phyloP scores from a whole-genome alignment of 139 green algal genomes.

The Haematococcus lacustris region DNA sequence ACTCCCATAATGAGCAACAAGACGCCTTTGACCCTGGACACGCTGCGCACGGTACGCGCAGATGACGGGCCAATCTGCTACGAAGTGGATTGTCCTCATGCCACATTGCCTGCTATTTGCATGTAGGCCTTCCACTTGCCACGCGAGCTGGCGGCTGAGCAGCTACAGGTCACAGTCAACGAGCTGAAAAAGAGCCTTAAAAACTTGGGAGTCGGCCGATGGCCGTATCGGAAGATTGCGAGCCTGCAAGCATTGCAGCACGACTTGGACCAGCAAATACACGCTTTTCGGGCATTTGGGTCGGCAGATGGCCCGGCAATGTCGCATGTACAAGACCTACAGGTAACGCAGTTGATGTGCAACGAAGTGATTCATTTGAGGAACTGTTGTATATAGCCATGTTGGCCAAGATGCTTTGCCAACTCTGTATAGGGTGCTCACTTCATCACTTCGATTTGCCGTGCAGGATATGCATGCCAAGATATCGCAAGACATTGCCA shows the following conservation, averaged over 20 bases:
- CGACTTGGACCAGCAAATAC: conserved; percentile 1
- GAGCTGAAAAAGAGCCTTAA: conserved; percentile 7
- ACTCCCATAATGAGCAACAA: neutral
- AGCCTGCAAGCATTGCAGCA: conserved; percentile 1
- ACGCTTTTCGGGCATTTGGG: neutral
- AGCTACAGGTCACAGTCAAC: neutral
- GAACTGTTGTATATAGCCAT: neutral
- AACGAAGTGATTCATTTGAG: neutral
- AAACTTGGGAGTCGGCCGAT: neutral
- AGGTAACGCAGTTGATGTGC: neutral
- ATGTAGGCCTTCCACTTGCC: conserved; percentile 3
- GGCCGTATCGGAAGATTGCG: conserved; percentile 5
- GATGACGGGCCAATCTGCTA: too few species aligned
- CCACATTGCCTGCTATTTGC: too few species aligned
- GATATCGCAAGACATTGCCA: neutral
- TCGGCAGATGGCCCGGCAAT: neutral
- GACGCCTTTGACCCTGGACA: neutral
- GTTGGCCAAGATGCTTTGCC: neutral
- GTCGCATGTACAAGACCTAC: neutral
- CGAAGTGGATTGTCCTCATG: too few species aligned
- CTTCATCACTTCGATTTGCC: neutral
- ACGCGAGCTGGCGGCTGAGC: neutral
- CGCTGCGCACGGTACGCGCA: neutral
- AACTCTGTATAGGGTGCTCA: neutral
- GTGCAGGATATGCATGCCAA: conserved; percentile 5